Base-by-base conservation (phyloP, 225 moss, liverwort and hornwort genomes). In the Sphagnum contortum region DNA sequence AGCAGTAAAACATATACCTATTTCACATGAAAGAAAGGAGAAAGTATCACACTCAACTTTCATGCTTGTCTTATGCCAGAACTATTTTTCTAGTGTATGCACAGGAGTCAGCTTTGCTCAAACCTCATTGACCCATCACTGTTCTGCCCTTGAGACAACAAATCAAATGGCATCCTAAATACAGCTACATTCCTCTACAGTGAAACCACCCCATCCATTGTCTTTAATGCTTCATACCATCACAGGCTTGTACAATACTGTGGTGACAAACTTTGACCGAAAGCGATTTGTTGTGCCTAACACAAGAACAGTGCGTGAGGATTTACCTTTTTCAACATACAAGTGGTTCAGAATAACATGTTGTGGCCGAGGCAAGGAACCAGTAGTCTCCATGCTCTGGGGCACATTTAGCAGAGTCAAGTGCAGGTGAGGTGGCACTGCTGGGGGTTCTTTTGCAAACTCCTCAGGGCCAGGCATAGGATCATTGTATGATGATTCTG, bases 301-400 rank as follows among this genome's bases (percentile, higher is more conserved):
- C 63, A 91, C 91, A 55, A 91, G 62, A 48, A 93, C 86, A n/a
- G 93, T 67, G 50, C 83, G 77, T 9, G 68, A 73, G 65, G 81
- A 93, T 74, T 86, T 93, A 50, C 87, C 89, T 62, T 93, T 98
- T 76, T 98, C 98, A 63, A 91, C 93, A 55, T 98, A 98, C 50
- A 93, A 76, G 81, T 98, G 98, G 55, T 98, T 98, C 65, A 98
- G 81, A 69, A 90, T 98, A 62, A 91, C 93, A 66, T 98, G 98
- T 59, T 93, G 91, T 47, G 98, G 98, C 57, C 98, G 91, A 61
- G 98, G 98, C 12, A 92, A 73, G 47, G 72, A 75, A 61, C 80
- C 89, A 13, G 83, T 69, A 2, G 75, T 65, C 29, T 29, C 29
- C 29, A 29, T 29, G 29, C 29, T 29, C 10, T 77, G 72, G 5